Evolutionary conservation across 345 rosid genomes (phyloP).

Genomic region (Aegle marmelos): DNA sequence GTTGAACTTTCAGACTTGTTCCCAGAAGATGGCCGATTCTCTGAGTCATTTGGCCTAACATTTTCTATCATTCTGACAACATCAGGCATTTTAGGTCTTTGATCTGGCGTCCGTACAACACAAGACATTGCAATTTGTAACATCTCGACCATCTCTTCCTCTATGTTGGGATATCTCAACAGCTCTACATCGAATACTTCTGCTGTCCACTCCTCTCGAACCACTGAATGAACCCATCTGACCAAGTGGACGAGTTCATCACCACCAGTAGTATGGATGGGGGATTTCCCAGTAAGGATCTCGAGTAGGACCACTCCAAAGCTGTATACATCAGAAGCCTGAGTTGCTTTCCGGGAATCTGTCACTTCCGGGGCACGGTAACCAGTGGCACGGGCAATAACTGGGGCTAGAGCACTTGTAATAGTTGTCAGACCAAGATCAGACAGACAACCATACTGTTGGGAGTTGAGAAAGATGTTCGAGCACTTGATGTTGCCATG

Average conservation of each 20-base stretch:
- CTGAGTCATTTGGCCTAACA: conserved; percentile 44
- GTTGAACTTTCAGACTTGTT: conserved; percentile 56
- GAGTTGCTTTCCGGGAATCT: conserved; percentile 89
- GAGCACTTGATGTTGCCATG: conserved; percentile 96
- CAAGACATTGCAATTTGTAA: conserved; percentile 95
- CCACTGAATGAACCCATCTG: conserved; percentile 97
- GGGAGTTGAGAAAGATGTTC: conserved; percentile 76
- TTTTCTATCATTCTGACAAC: conserved; percentile 73
- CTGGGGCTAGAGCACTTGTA: conserved; percentile 72
- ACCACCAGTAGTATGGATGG: conserved; percentile 73
- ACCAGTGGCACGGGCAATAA: conserved; percentile 88
- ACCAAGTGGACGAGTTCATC: conserved; percentile 93
- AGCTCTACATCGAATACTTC: conserved; percentile 95
- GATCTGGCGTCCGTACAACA: conserved; percentile 76
- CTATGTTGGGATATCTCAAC: conserved; percentile 82
- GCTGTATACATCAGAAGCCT: conserved; percentile 87
- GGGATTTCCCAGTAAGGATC: conserved; percentile 90
- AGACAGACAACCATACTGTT: conserved; percentile 65
- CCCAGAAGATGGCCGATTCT: conserved; percentile 43
- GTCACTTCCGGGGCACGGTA: conserved; percentile 92
- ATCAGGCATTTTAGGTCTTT: conserved; percentile 79
- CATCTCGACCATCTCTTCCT: conserved; percentile 99
- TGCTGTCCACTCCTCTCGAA: conserved; percentile 98
- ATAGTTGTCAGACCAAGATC: conserved; percentile 79
- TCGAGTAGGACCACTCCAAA: conserved; percentile 94